These are phyloP conservation scores for Dothideomycetes sp. DNA, from an alignment of 2,329 filamentous ascomycete species.

Conservation along the genomic window DNA sequence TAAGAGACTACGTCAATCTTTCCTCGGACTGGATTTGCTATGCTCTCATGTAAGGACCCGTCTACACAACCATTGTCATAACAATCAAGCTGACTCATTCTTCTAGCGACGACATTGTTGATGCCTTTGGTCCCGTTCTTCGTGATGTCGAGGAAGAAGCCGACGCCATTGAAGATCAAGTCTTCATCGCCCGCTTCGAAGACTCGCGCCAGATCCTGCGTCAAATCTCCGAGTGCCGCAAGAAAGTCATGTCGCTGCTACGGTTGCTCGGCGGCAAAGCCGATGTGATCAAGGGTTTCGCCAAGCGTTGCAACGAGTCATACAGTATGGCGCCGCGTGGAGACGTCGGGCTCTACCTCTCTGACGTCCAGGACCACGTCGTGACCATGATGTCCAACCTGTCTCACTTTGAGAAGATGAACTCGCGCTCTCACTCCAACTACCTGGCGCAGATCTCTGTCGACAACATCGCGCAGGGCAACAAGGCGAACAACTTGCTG, in stretches of 20 bases:
- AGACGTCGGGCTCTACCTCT: conserved; percentile 92
- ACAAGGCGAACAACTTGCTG: conserved; percentile 75
- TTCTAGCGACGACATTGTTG: conserved; percentile 96
- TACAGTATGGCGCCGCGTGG: conserved; percentile 91
- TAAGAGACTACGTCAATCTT: conserved; percentile 89
- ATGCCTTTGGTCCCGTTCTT: conserved; percentile 86
- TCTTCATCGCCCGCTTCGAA: conserved; percentile 83
- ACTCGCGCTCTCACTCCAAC: conserved; percentile 87
- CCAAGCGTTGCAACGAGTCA: conserved; percentile 96
- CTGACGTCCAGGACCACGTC: conserved; percentile 97
- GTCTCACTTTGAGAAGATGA: conserved; percentile 93
- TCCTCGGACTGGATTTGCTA: conserved; percentile 99
- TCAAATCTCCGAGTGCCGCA: conserved; percentile 79
- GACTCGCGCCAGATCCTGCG: conserved; percentile 82
- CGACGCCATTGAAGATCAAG: conserved; percentile 87
- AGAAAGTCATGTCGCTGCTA: conserved; percentile 89
- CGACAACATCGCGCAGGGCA: conserved; percentile 80
- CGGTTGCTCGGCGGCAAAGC: conserved; percentile 91
- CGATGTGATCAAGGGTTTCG: conserved; percentile 95
- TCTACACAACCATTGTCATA: no score
- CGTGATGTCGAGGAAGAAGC: conserved; percentile 77
- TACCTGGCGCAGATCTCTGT: conserved; percentile 92
- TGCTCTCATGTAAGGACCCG: no score
- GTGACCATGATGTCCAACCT: conserved; percentile 98
- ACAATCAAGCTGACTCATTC: no score